Conservation (phyloP, 1,284 basidiomycete species). For the Trichosporon coremiiforme region DNA sequence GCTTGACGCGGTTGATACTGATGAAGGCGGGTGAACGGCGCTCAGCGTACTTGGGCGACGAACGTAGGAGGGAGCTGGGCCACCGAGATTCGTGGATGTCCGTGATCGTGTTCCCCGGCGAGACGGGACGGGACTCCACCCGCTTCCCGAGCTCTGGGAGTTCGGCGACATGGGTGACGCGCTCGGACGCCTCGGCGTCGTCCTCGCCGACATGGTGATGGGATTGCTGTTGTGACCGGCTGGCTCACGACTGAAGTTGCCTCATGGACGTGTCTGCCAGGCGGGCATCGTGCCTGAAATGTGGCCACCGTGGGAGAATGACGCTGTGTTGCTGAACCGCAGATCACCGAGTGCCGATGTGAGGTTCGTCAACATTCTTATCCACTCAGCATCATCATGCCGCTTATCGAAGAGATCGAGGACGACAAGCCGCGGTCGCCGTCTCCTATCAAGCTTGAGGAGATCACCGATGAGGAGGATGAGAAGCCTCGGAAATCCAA, state of each 20-base stretch:
- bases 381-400: slow-evolving; percentile 32
- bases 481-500: neutral
- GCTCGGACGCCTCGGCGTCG: slow-evolving; percentile 20
- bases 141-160: neutral
- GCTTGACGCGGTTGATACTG: neutral
- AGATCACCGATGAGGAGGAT: slow-evolving; percentile 34
- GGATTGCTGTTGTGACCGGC: neutral
- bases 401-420: slow-evolving; percentile 44
- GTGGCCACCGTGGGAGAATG: slow-evolving; percentile 29
- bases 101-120: slow-evolving; percentile 13
- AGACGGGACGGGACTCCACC: slow-evolving; percentile 7
- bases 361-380: neutral
- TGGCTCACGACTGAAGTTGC: neutral
- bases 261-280: slow-evolving; percentile 23
- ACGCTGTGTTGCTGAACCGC: neutral
- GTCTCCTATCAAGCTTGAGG: slow-evolving; percentile 19
- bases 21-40: slow-evolving; percentile 7
- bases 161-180: slow-evolving; percentile 17
- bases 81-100: neutral
- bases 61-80: slow-evolving; percentile 1
- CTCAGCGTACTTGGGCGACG: slow-evolving; percentile 7
- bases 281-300: neutral
- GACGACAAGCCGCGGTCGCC: slow-evolving; percentile 27
- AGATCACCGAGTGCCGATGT: neutral
- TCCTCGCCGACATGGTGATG: slow-evolving; percentile 21